These are phyloP conservation scores for Acer campestre DNA, from an alignment of 345 rosid species.

Conservation along the genomic window DNA sequence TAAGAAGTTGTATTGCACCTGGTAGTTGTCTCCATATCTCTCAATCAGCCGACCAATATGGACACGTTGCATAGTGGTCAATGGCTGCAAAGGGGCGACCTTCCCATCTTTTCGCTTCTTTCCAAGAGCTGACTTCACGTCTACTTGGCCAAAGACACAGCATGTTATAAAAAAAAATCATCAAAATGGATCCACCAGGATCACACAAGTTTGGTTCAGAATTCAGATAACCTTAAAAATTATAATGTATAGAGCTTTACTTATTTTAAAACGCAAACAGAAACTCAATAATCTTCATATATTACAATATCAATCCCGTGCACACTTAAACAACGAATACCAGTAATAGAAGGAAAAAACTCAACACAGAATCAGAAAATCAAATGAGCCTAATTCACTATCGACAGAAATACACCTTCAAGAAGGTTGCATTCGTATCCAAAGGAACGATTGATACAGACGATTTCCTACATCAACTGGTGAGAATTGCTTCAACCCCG, in stretches of 20 bases:
- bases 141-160: conserved; percentile 34
- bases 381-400: not conserved
- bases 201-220: not conserved
- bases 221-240: not conserved
- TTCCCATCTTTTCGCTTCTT: conserved; percentile 91
- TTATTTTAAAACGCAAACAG: not conserved
- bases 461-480: not conserved
- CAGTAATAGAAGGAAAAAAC: not conserved
- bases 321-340: not conserved
- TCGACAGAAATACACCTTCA: not conserved
- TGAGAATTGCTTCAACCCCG: not conserved
- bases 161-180: not conserved
- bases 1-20: conserved; percentile 42
- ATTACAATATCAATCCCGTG: not conserved
- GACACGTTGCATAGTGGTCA: conserved; percentile 76
- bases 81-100: conserved; percentile 67
- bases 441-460: not conserved
- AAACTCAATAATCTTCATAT: not conserved
- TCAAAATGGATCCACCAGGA: not conserved
- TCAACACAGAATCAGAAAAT: not conserved
- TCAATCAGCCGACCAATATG: conserved; percentile 60
- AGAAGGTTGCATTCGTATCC: not conserved
- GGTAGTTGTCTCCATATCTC: conserved; percentile 76
- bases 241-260: not conserved
- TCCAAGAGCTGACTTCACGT: conserved; percentile 84